Evolutionary conservation across 306 rosid genomes (phyloP).

Genomic region (Cicer chorassanicum): DNA sequence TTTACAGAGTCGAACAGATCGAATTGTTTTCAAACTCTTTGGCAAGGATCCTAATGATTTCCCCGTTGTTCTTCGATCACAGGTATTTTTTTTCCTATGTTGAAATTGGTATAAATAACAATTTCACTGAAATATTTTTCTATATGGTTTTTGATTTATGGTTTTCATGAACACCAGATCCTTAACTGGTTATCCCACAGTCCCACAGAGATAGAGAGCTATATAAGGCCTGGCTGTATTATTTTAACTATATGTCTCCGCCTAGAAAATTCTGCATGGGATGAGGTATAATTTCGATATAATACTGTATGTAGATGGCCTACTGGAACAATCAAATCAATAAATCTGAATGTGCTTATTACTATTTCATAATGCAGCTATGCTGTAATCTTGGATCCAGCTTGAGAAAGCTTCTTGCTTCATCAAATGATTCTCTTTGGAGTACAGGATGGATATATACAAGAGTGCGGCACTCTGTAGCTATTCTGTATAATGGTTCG

Average conservation of each 20-base stretch:
- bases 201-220: slow-evolving; percentile 33
- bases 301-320: slow-evolving; percentile 16
- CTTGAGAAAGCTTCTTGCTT: slow-evolving; percentile 71
- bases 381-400: slow-evolving; percentile 66
- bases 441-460: slow-evolving; percentile 82
- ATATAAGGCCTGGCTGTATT: slow-evolving; percentile 33
- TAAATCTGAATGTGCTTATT: slow-evolving; percentile 20
- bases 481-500: slow-evolving; percentile 80
- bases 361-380: slow-evolving; percentile 58
- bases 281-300: slow-evolving; percentile 63
- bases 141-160: slow-evolving; percentile 5
- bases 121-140: neutral
- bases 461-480: slow-evolving; percentile 70
- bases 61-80: slow-evolving; percentile 28
- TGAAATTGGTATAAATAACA: neutral
- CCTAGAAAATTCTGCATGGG: slow-evolving; percentile 35
- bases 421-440: slow-evolving; percentile 74
- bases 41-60: slow-evolving; percentile 51
- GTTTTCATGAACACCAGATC: slow-evolving; percentile 12
- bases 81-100: neutral
- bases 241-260: slow-evolving; percentile 32
- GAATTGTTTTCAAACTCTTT: slow-evolving; percentile 90
- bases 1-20: slow-evolving; percentile 83
- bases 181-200: slow-evolving; percentile 35
- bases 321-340: slow-evolving; percentile 18